Evolutionary conservation across 192 early-diverging fungal species (phyloP), one percentile per base, ranked within the genome.

Genomic region (Allomyces macrogynus): DNA sequence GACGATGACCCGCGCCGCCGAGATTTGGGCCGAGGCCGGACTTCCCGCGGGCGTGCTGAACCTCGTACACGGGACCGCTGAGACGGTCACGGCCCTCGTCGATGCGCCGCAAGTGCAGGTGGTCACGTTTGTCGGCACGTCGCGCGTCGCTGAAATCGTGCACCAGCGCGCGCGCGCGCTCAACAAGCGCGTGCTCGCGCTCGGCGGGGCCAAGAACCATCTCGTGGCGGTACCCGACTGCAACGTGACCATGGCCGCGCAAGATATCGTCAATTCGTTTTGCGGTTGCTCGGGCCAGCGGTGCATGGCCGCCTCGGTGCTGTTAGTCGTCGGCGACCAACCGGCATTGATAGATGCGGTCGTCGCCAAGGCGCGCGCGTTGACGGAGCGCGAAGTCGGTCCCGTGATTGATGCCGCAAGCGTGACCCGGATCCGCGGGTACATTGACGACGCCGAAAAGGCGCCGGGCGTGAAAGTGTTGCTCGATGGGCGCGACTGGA

Each of bases 101-200:
- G 80, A 80, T 14, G 87, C 89, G 70, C 75, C 77, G 0, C 69
- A 74, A 61, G 81, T 89, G 27, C 70, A 68, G 23, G 87, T 86
- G 0, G 78, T 89, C 63, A 83, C 88, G 5, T 90, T 90, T 79
- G 89, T 90, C 0, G 89, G 89, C 26, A 87, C 87, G 0, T 84
- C 88, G 5, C 74, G 74, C n/a, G 81, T 90, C n/a, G 88, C 87
- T 3, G 81, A 85, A 66, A 32, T 75, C 24, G 72, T 89, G 0
- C 69, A 75, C 20, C 65, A 72, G 43, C 64, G 75, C 44, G 79
- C 78, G 43, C 69, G 77, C 20, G 64, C 43, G 11, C 64, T 79
- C 43, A 80, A 80, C 69, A 90, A 90, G 67, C 81, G 88, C 12
- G 83, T 84, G 61, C 73, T 89, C 65, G 83, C 84, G 18, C 75